Evolutionary conservation across 306 rosid genomes (phyloP).

Genomic region (Citrullus colocynthis): DNA sequence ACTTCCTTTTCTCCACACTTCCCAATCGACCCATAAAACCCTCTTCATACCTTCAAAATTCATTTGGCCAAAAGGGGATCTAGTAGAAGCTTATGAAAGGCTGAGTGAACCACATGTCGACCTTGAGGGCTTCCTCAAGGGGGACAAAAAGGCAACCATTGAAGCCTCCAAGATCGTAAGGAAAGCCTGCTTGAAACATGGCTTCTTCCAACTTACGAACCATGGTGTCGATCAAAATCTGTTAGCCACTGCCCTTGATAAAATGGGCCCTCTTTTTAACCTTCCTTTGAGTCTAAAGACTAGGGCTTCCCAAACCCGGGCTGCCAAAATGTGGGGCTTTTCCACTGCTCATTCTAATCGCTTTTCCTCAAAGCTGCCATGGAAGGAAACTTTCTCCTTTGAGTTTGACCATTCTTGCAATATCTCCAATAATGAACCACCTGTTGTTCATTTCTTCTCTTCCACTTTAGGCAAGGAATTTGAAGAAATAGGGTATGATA

Average conservation of each 20-base stretch:
- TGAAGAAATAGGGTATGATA: constrained; percentile 5
- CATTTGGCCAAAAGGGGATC: constrained; percentile 44
- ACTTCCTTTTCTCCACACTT: not conserved
- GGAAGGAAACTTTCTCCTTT: constrained; percentile 82
- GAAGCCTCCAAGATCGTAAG: constrained; percentile 25
- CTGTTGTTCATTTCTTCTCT: not conserved
- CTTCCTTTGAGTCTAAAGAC: constrained; percentile 30
- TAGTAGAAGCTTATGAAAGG: constrained; percentile 25
- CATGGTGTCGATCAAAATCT: constrained; percentile 39
- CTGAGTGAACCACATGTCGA: constrained; percentile 43
- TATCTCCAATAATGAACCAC: not conserved
- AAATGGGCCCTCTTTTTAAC: constrained; percentile 35
- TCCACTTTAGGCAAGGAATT: not conserved
- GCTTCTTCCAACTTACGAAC: constrained; percentile 63
- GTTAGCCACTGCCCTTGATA: constrained; percentile 32
- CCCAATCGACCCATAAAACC: constrained; percentile 4
- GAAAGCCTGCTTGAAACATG: constrained; percentile 44
- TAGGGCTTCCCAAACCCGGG: constrained; percentile 8
- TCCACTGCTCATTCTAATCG: constrained; percentile 68
- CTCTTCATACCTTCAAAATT: constrained; percentile 25
- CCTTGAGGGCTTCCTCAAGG: constrained; percentile 40
- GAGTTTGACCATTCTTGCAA: constrained; percentile 1
- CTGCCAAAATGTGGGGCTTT: constrained; percentile 37
- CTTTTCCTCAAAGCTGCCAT: constrained; percentile 50
- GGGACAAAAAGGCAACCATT: constrained; percentile 27